Conservation (phyloP, 2,329 filamentous ascomycete species). For the Delphinella strobiligena region DNA sequence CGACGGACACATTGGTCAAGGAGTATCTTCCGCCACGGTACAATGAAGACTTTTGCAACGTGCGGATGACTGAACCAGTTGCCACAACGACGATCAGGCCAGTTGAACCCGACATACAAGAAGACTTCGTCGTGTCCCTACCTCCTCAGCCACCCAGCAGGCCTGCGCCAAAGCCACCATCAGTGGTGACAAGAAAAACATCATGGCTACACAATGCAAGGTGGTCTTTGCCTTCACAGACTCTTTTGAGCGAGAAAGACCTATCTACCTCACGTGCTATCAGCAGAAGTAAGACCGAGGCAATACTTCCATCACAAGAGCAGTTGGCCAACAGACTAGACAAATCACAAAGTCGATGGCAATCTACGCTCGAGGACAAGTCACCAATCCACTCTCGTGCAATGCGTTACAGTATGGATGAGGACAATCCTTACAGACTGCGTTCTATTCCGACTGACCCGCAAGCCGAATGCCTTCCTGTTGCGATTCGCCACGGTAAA, state of each 20-base stretch:
- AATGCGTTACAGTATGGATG: slow-evolving; percentile 12
- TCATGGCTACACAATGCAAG: slow-evolving; percentile 1
- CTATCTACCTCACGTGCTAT: neutral
- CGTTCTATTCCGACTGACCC: slow-evolving; percentile 12
- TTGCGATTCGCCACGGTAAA: slow-evolving; percentile 3
- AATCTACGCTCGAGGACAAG: slow-evolving; percentile 25
- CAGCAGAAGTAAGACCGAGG: slow-evolving; percentile 9
- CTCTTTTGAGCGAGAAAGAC: slow-evolving; percentile 3
- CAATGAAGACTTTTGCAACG: neutral
- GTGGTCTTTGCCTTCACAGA: neutral
- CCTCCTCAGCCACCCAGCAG: neutral
- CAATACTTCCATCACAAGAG: slow-evolving; percentile 21
- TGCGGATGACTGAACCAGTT: too few species aligned
- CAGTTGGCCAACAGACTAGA: slow-evolving; percentile 27
- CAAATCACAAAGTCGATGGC: slow-evolving; percentile 29
- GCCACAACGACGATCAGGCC: slow-evolving; percentile 16
- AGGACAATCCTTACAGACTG: slow-evolving; percentile 21
- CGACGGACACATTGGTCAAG: neutral
- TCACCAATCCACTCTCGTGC: slow-evolving; percentile 20
- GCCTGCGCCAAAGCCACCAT: neutral
- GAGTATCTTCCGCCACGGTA: neutral
- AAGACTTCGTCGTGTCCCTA: neutral
- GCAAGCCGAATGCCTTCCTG: slow-evolving; percentile 7
- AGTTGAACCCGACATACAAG: slow-evolving; percentile 7
- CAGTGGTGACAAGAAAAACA: neutral